phyloP scores from a whole-genome alignment of 805 yeast genomes.

The Saturnispora galanensis region DNA sequence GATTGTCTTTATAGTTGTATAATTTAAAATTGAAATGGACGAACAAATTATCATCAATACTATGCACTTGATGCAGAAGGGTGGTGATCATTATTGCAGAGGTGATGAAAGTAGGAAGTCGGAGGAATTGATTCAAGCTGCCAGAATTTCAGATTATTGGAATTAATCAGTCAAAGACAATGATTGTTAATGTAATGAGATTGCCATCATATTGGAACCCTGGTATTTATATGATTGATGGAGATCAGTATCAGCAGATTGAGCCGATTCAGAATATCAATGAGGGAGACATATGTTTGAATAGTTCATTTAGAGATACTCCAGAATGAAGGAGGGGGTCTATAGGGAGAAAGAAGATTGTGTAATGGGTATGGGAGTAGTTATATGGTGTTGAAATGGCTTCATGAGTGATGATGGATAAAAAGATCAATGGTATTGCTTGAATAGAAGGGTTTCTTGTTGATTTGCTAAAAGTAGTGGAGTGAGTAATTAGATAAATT shows the following conservation, averaged over 20 bases:
- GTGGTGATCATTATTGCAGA: too few species aligned
- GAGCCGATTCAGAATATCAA: background rate
- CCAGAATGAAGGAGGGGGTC: conserved; percentile 88
- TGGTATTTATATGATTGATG: too few species aligned
- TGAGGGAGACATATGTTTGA: conserved; percentile 14
- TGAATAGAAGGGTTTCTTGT: conserved; percentile 23
- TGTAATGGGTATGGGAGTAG: conserved; percentile 77
- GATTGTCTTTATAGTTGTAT: too few species aligned
- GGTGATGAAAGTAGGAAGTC: too few species aligned
- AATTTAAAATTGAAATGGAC: too few species aligned
- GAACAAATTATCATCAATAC: too few species aligned
- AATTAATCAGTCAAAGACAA: too few species aligned
- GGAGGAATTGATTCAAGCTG: too few species aligned
- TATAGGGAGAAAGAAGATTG: conserved; percentile 57
- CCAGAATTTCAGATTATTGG: too few species aligned
- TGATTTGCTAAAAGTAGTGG: background rate
- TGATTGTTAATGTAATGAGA: too few species aligned
- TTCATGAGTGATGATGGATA: conserved; percentile 30
- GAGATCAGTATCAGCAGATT: background rate
- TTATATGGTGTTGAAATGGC: conserved; percentile 46
- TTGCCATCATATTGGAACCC: too few species aligned
- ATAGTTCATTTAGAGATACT: conserved; percentile 47
- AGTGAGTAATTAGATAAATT: background rate
- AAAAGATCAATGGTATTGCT: conserved; percentile 20
- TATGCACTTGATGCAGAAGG: too few species aligned